Conservation (phyloP, 2,329 filamentous ascomycete genomes). For the Dactylellina leptospora region DNA sequence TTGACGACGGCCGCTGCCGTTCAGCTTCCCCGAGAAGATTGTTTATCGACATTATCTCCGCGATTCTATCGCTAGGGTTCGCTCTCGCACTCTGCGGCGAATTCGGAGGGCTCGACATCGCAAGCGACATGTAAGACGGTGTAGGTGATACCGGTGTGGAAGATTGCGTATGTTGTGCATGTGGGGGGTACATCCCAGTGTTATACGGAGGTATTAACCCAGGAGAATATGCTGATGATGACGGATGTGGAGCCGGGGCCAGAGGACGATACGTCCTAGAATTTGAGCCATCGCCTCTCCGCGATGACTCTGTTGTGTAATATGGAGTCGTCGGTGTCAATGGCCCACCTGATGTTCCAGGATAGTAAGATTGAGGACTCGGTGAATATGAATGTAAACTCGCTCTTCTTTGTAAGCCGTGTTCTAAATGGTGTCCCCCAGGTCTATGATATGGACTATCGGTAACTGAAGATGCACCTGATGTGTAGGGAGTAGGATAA, state of each 20-base stretch:
- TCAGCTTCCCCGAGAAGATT: constrained; percentile 43
- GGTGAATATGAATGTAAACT: constrained; percentile 47
- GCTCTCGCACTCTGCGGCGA: constrained; percentile 32
- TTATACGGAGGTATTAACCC: constrained; percentile 32
- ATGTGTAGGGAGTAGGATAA: constrained; percentile 37
- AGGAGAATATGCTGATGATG: constrained; percentile 19
- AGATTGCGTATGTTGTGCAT: constrained; percentile 3
- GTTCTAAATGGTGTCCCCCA: constrained; percentile 30
- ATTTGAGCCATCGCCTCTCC: constrained; percentile 12
- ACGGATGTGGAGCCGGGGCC: constrained; percentile 43
- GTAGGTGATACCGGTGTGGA: constrained; percentile 36
- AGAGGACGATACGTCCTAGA: constrained; percentile 43
- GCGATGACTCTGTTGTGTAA: constrained; percentile 36
- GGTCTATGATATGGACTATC: constrained; percentile 33
- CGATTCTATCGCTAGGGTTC: constrained; percentile 31
- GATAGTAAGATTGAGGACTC: constrained; percentile 36
- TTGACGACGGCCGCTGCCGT: constrained; percentile 41
- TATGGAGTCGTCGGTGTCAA: constrained; percentile 38
- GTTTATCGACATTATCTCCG: constrained; percentile 52
- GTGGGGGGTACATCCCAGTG: constrained; percentile 36
- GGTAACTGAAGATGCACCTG: constrained; percentile 23
- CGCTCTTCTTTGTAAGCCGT: constrained; percentile 39
- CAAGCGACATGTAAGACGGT: constrained; percentile 49
- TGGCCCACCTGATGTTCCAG: constrained; percentile 9
- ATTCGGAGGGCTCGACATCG: constrained; percentile 42